These are phyloP conservation scores for Sporothrix mexicana DNA, from an alignment of 2,329 filamentous ascomycete genomes.

Conservation along the genomic window DNA sequence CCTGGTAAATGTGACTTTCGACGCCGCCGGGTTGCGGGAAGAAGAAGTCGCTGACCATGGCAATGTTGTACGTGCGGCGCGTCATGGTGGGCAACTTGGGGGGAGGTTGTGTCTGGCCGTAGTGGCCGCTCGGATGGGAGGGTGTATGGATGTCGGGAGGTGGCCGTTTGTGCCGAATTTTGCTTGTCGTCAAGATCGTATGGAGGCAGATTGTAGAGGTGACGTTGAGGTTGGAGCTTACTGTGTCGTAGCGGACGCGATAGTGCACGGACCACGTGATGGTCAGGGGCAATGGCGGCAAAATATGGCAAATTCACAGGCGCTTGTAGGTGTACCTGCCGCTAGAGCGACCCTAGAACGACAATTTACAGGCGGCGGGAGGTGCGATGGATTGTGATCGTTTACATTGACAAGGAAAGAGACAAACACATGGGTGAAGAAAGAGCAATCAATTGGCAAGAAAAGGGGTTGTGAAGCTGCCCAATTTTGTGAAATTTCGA, in stretches of 20 bases:
- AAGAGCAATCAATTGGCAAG: neutral
- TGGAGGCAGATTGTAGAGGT: neutral
- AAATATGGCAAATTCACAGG: neutral
- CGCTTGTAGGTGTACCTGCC: neutral
- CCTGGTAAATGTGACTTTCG: constrained; percentile 97
- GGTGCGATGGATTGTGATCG: neutral
- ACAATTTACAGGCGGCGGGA: neutral
- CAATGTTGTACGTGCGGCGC: constrained; percentile 69
- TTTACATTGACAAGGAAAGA: neutral
- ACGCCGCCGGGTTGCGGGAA: constrained; percentile 96
- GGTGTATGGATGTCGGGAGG: neutral
- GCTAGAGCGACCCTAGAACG: neutral
- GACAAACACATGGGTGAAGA: neutral
- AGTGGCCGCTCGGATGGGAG: neutral
- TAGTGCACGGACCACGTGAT: constrained; percentile 25
- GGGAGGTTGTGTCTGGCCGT: neutral
- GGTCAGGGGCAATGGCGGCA: neutral
- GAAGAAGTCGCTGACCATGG: constrained; percentile 99
- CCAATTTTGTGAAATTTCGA: neutral
- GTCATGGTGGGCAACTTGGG: constrained; percentile 49
- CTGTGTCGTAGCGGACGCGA: neutral
- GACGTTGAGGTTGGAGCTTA: constrained; percentile 12
- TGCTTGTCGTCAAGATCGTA: neutral
- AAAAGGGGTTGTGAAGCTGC: neutral
- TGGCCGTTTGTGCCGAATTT: neutral